These are phyloP conservation scores for Magnusiomyces tetraspermus DNA, from an alignment of 1,139 yeast species.

Conservation along the genomic window DNA sequence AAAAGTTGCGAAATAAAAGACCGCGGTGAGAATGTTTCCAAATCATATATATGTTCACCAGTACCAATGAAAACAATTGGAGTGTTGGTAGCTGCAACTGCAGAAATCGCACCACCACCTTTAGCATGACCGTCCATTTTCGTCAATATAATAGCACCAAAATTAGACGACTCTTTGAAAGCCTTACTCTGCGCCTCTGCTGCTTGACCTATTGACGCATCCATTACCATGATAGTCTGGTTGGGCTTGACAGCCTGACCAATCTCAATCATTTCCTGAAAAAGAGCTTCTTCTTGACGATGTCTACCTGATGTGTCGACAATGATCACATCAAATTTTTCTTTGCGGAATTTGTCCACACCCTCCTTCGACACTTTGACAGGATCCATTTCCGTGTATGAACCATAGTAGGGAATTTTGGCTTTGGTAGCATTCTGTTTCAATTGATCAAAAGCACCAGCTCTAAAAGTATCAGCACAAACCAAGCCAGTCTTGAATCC, in stretches of 20 bases:
- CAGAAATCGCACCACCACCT: conserved; percentile 99
- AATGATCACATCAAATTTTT: conserved; percentile 83
- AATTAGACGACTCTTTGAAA: conserved; percentile 83
- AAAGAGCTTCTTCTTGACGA: conserved; percentile 85
- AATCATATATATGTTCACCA: conserved; percentile 92
- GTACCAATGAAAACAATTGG: conserved; percentile 98
- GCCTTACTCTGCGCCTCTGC: conserved; percentile 94
- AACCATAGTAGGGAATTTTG: conserved; percentile 87
- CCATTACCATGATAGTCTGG: conserved; percentile 95
- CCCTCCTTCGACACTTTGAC: conserved; percentile 87
- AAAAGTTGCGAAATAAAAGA: conserved; percentile 80
- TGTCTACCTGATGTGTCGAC: conserved; percentile 99
- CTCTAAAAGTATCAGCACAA: conserved; percentile 98
- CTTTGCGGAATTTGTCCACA: conserved; percentile 83
- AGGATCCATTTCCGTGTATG: conserved; percentile 93
- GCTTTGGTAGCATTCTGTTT: conserved; percentile 97
- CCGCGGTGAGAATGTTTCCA: conserved; percentile 84
- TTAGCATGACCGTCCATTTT: conserved; percentile 99
- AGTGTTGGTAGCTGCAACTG: conserved; percentile 93
- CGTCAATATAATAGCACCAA: conserved; percentile 90
- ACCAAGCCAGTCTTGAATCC: conserved; percentile 93
- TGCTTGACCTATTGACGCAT: conserved; percentile 97
- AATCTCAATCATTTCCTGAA: conserved; percentile 91
- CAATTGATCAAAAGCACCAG: conserved; percentile 98
- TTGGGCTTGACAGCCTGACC: conserved; percentile 78